Percentiles rank a stretch among this genome's conserved stretches.
Evolutionary conservation across 192 early-diverging fungal genomes (phyloP).

Genomic region (Podochytrium sp.): DNA sequence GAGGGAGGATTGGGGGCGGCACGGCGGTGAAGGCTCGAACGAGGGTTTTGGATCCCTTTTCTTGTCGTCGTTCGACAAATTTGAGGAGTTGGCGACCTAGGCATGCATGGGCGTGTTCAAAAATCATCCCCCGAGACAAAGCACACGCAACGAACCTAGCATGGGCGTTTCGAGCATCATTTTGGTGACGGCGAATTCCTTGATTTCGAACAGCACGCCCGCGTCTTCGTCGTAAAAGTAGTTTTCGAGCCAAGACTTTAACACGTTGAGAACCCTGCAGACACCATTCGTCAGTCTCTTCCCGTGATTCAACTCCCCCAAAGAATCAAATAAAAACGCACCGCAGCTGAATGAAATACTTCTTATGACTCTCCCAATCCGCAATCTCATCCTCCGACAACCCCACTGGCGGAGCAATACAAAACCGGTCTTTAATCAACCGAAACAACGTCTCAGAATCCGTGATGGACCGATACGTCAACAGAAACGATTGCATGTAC

Average conservation of each 20-base stretch:
- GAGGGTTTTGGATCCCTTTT: neutral
- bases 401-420: slow-evolving; percentile 67
- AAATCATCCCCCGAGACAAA: no score
- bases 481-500: slow-evolving; percentile 80
- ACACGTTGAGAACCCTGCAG: slow-evolving; percentile 83
- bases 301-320: neutral
- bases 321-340: slow-evolving; percentile 9
- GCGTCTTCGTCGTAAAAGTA: slow-evolving; percentile 4
- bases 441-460: slow-evolving; percentile 74
- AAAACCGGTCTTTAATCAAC: slow-evolving; percentile 72
- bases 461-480: slow-evolving; percentile 91
- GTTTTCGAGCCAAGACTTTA: slow-evolving; percentile 87
- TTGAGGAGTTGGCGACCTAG: slow-evolving; percentile 37
- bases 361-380: slow-evolving; percentile 81
- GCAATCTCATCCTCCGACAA: slow-evolving; percentile 61
- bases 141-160: neutral
- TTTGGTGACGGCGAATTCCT: neutral
- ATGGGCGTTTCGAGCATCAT: neutral
- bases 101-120: neutral
- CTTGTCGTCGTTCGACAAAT: slow-evolving; percentile 28
- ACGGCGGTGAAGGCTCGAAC: neutral
- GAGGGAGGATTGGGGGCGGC: neutral
- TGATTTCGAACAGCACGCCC: neutral
- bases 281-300: no score
- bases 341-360: slow-evolving; percentile 76